These are phyloP conservation scores for Hypoxylon sp. DNA, from an alignment of 2,329 filamentous ascomycete genomes.

Conservation along the genomic window DNA sequence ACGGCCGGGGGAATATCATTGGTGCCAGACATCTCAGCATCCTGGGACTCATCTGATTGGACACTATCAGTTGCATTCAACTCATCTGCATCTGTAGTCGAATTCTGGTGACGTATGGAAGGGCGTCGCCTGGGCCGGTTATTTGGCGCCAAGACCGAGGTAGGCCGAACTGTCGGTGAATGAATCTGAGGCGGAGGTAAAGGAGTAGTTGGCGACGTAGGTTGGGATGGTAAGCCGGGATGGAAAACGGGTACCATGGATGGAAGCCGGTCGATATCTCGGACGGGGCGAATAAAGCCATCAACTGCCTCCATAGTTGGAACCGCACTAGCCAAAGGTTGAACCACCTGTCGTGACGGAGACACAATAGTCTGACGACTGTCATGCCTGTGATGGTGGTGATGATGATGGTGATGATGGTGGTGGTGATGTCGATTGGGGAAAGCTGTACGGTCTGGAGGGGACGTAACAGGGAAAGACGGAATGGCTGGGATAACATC, in stretches of 20 bases:
- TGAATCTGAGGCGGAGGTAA: constrained; percentile 75
- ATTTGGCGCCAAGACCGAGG: constrained; percentile 66
- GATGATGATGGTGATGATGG: constrained; percentile 62
- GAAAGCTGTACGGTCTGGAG: constrained; percentile 78
- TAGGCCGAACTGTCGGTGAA: constrained; percentile 69
- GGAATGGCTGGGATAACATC: constrained; percentile 74
- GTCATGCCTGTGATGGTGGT: constrained; percentile 64
- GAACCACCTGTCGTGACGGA: constrained; percentile 67
- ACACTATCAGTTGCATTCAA: constrained; percentile 82
- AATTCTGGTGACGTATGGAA: constrained; percentile 90
- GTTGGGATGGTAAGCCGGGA: constrained; percentile 84
- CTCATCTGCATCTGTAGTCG: constrained; percentile 91
- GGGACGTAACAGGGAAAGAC: constrained; percentile 76
- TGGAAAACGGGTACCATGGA: constrained; percentile 83
- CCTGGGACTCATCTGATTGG: constrained; percentile 81
- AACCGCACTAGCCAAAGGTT: constrained; percentile 77
- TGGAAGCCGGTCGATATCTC: constrained; percentile 85
- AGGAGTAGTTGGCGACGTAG: constrained; percentile 90
- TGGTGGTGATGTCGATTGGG: constrained; percentile 63
- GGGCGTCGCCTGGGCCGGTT: constrained; percentile 77
- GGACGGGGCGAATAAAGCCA: constrained; percentile 83
- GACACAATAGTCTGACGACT: constrained; percentile 65
- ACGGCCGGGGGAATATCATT: constrained; percentile 85
- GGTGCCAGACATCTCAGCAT: constrained; percentile 84
- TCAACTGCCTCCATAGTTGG: constrained; percentile 78